A percentile compares a stretch with the other conserved stretches of the same genome.
These are phyloP conservation scores for Colletotrichum melonis DNA, from an alignment of 2,329 filamentous ascomycete species.

Conservation along the genomic window DNA sequence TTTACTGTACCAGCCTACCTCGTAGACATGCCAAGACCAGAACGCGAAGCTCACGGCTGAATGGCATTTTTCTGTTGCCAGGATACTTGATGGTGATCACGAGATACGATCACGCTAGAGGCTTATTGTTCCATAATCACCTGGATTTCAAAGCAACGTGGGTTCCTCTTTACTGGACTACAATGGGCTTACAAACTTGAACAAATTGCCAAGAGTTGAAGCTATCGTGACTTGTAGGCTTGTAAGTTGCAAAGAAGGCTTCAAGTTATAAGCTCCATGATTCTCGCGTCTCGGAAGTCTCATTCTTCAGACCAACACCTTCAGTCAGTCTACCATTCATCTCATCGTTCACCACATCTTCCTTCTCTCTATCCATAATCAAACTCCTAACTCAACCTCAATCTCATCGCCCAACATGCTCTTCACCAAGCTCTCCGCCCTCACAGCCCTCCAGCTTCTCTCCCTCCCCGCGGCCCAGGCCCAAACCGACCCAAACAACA, in stretches of 20 bases:
- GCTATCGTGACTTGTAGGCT: background rate
- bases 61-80: accelerated
- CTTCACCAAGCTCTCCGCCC: background rate
- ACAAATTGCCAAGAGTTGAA: background rate
- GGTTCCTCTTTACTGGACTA: background rate
- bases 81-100: background rate
- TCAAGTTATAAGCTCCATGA: background rate
- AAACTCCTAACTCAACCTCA: background rate
- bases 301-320: background rate
- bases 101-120: background rate
- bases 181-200: background rate
- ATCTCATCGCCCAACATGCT: background rate
- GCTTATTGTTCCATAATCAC: background rate
- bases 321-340: background rate
- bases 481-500: background rate
- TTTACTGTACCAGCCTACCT: background rate
- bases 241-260: background rate
- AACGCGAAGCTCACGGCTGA: background rate
- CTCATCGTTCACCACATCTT: background rate
- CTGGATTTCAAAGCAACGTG: background rate
- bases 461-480: background rate
- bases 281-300: background rate
- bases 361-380: background rate
- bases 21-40: background rate
- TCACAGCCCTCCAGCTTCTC: background rate